A percentile compares a stretch with the other conserved stretches of the same genome.
phyloP scores from a whole-genome alignment of 2,329 filamentous ascomycete genomes.

The Pestalotiopsis sp. region DNA sequence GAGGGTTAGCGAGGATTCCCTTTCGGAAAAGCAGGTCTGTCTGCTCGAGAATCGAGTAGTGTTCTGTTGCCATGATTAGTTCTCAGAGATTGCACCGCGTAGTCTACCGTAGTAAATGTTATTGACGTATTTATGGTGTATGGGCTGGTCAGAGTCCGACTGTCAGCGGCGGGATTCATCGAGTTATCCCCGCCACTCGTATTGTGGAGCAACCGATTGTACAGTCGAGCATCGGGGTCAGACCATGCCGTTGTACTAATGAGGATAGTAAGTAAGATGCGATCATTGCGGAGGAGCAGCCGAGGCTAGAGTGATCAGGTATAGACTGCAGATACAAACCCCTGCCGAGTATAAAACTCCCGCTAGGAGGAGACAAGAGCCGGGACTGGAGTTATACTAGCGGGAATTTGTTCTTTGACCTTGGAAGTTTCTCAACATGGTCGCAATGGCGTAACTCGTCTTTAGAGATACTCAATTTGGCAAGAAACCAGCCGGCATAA shows the following conservation, averaged over 20 bases:
- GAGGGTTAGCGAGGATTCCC: background rate
- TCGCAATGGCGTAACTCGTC: too few species aligned
- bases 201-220: background rate
- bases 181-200: background rate
- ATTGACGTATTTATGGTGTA: background rate
- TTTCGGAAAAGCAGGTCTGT: background rate
- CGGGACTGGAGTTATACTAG: background rate
- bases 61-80: background rate
- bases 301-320: background rate
- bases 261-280: background rate
- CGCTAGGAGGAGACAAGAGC: background rate
- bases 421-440: too few species aligned
- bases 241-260: background rate
- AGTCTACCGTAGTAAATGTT: background rate
- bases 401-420: too few species aligned
- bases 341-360: background rate
- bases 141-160: too few species aligned
- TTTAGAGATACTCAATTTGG: too few species aligned
- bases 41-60: background rate
- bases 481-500: too few species aligned
- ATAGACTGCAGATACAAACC: background rate
- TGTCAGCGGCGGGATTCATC: background rate
- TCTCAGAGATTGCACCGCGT: background rate
- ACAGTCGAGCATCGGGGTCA: background rate
- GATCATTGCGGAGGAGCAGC: background rate